These are phyloP conservation scores for Passiflora organensis DNA, from an alignment of 345 rosid genomes.

Conservation along the genomic window DNA sequence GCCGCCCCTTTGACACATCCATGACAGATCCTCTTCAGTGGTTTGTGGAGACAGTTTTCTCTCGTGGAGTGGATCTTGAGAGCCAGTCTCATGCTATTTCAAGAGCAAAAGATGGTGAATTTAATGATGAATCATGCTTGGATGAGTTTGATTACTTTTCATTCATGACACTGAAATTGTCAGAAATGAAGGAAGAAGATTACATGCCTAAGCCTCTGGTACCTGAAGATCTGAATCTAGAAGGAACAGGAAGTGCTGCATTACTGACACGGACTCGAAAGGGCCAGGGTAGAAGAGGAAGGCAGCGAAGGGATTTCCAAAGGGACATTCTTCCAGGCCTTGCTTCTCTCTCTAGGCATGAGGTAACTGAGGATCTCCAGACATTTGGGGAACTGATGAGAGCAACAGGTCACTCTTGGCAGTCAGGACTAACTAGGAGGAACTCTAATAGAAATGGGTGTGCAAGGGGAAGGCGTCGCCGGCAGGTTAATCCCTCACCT, in stretches of 20 bases:
- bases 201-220: slow-evolving; percentile 75
- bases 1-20: slow-evolving; percentile 30
- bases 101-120: slow-evolving; percentile 25
- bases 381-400: slow-evolving; percentile 79
- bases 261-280: slow-evolving; percentile 49
- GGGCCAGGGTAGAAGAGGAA: slow-evolving; percentile 85
- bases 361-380: slow-evolving; percentile 91
- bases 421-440: slow-evolving; percentile 61
- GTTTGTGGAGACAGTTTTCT: slow-evolving; percentile 64
- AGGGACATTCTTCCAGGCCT: slow-evolving; percentile 98
- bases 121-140: slow-evolving; percentile 31
- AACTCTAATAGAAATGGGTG: slow-evolving; percentile 64
- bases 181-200: slow-evolving; percentile 65
- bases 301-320: slow-evolving; percentile 94
- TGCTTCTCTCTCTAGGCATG: slow-evolving; percentile 73
- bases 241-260: slow-evolving; percentile 32
- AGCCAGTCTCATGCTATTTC: slow-evolving; percentile 35
- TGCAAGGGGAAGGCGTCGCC: slow-evolving; percentile 68
- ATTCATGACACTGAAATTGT: slow-evolving; percentile 62
- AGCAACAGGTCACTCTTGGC: slow-evolving; percentile 71
- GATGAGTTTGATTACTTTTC: slow-evolving; percentile 74
- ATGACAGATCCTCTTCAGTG: slow-evolving; percentile 44
- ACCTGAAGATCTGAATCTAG: slow-evolving; percentile 48
- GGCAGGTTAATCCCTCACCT: slow-evolving; percentile 29
- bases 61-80: slow-evolving; percentile 47